Evolutionary conservation across 2,329 filamentous ascomycete species (phyloP).

Genomic region (Colletotrichum liriopes): DNA sequence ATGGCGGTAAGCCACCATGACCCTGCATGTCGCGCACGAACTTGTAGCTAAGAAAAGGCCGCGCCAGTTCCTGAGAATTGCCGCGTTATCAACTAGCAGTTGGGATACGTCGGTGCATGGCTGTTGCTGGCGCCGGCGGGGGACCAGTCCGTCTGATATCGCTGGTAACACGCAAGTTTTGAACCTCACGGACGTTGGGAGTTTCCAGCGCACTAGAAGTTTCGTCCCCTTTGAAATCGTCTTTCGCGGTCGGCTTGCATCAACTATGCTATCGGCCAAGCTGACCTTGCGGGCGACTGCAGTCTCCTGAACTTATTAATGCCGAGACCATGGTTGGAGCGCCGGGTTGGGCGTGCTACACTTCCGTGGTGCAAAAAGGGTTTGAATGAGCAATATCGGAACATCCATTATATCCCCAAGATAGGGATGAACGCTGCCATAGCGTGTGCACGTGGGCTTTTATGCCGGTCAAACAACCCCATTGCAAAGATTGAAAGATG

Average conservation of each 20-base stretch:
- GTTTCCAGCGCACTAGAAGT: not conserved
- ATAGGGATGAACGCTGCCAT: not conserved
- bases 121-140: slow-evolving; percentile 24
- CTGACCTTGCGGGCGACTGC: not conserved
- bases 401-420: not conserved
- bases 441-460: not conserved
- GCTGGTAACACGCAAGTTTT: slow-evolving; percentile 16
- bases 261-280: not conserved
- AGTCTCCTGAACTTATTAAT: not conserved
- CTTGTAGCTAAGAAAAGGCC: slow-evolving; percentile 30
- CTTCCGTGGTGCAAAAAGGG: not conserved
- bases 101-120: slow-evolving; percentile 11
- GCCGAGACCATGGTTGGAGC: not conserved
- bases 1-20: slow-evolving; percentile 36
- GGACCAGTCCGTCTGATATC: slow-evolving; percentile 8
- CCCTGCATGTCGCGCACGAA: slow-evolving; percentile 26
- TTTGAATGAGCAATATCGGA: not conserved
- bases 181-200: slow-evolving; percentile 2
- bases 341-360: not conserved
- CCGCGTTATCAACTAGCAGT: not conserved
- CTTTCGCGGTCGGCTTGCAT: not conserved
- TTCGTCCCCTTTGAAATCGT: not conserved
- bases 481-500: not conserved
- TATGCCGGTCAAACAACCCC: not conserved
- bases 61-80: slow-evolving; percentile 14